These are phyloP conservation scores for Thelonectria olida DNA, from an alignment of 2,329 filamentous ascomycete species.

Conservation along the genomic window DNA sequence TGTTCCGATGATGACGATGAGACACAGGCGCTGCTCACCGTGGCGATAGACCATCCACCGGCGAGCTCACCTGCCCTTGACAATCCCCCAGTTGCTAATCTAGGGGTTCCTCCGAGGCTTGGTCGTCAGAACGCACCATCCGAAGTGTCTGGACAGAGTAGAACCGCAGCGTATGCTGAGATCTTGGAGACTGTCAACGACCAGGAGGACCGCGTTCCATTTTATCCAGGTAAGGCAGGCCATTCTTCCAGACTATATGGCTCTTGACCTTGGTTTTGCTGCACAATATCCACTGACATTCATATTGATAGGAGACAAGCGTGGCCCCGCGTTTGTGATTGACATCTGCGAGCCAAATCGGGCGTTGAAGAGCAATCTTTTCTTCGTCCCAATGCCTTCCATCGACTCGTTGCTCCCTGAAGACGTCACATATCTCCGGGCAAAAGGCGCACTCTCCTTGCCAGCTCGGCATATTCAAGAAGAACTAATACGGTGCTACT, in stretches of 20 bases:
- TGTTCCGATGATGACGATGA: too few species aligned
- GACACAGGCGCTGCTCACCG: too few species aligned
- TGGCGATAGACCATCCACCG: too few species aligned
- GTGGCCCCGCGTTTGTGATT: slow-evolving; percentile 12
- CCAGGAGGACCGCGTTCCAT: neutral
- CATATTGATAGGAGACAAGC: slow-evolving; percentile 4
- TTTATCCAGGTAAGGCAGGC: slow-evolving; percentile 8
- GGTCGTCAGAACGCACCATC: too few species aligned
- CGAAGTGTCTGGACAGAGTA: neutral
- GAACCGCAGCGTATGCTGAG: slow-evolving; percentile 2
- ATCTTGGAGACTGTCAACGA: neutral
- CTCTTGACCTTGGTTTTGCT: neutral
- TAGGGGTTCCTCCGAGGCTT: too few species aligned
- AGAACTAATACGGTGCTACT: slow-evolving; percentile 32
- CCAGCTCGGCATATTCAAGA: slow-evolving; percentile 23
- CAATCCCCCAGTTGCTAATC: too few species aligned
- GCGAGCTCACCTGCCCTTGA: too few species aligned
- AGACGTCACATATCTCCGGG: slow-evolving; percentile 21
- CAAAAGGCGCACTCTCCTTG: slow-evolving; percentile 29
- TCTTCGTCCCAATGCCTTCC: slow-evolving; percentile 18
- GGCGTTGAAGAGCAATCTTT: slow-evolving; percentile 12
- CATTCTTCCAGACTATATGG: too few species aligned
- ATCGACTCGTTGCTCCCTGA: slow-evolving; percentile 17
- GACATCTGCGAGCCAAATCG: slow-evolving; percentile 12
- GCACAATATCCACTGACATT: neutral